Conservation (phyloP, 306 rosid species). For the Vicia faba region DNA sequence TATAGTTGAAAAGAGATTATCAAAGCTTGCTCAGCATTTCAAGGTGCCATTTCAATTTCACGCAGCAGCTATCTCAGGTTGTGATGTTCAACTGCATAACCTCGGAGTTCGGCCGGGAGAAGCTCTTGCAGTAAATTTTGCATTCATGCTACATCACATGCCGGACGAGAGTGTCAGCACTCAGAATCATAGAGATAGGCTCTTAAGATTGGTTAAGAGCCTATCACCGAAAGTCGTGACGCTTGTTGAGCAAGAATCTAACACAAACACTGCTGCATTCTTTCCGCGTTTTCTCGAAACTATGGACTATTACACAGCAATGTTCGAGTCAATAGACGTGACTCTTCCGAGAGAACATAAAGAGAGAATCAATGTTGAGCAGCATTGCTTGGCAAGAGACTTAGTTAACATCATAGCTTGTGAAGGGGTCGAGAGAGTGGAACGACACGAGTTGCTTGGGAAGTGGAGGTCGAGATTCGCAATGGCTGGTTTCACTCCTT, state of each 20-base stretch:
- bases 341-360: conserved; percentile 74
- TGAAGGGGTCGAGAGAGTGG: conserved; percentile 91
- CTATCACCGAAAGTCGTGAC: conserved; percentile 92
- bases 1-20: conserved; percentile 75
- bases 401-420: conserved; percentile 94
- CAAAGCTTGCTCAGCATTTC: conserved; percentile 65
- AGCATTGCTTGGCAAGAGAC: conserved; percentile 92
- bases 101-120: conserved; percentile 66
- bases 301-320: conserved; percentile 73
- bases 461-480: conserved; percentile 82
- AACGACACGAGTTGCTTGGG: conserved; percentile 85
- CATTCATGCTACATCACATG: conserved; percentile 93
- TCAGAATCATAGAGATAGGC: conserved; percentile 76
- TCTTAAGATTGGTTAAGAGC: conserved; percentile 79
- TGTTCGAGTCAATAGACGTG: conserved; percentile 92
- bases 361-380: conserved; percentile 91
- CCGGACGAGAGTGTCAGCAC: conserved; percentile 96
- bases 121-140: conserved; percentile 88
- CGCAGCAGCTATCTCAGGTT: conserved; percentile 74
- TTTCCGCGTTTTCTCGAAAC: conserved; percentile 79
- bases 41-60: conserved; percentile 89
- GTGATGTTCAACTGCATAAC: conserved; percentile 62
- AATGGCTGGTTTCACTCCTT: conserved; percentile 95
- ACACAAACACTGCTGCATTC: conserved; percentile 86
- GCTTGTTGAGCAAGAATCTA: conserved; percentile 95